A percentile compares a stretch with the other conserved stretches of the same genome.
phyloP scores from a whole-genome alignment of 176 grass and related monocot species.

The Panicum miliaceum region DNA sequence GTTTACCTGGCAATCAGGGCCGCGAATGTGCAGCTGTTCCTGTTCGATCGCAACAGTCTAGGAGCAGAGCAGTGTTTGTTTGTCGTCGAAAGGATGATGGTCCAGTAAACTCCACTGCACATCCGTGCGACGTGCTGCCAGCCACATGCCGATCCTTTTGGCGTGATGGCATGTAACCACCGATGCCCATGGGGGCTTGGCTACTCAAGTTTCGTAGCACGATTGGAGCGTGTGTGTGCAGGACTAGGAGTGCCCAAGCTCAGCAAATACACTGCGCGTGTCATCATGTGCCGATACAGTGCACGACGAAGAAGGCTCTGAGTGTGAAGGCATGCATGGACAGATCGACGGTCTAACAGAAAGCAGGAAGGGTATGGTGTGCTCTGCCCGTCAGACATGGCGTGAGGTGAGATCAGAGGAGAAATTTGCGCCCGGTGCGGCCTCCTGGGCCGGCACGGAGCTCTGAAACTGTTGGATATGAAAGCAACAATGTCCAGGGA shows the following conservation, averaged over 20 bases:
- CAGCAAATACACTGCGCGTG: neutral
- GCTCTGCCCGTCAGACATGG: conserved; percentile 8
- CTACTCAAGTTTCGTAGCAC: neutral
- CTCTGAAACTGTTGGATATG: neutral
- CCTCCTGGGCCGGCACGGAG: neutral
- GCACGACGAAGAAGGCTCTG: neutral
- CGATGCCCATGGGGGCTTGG: neutral
- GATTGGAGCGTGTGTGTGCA: neutral
- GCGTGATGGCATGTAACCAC: neutral
- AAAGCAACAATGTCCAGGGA: neutral
- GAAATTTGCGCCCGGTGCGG: neutral
- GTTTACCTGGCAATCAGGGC: neutral
- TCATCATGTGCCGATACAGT: neutral
- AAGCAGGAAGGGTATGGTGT: neutral
- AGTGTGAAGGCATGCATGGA: neutral
- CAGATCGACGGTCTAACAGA: neutral
- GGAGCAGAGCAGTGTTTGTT: neutral
- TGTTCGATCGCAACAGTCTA: neutral
- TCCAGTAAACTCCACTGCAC: neutral
- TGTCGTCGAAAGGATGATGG: neutral
- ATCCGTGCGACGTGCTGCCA: neutral
- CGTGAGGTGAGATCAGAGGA: neutral
- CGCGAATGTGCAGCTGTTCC: conserved; percentile 8
- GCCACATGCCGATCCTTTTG: neutral
- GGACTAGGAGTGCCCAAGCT: too few species aligned